A percentile compares a stretch with the other conserved stretches of the same genome.
phyloP scores from a whole-genome alignment of 306 rosid genomes.

The Biancaea sappan region DNA sequence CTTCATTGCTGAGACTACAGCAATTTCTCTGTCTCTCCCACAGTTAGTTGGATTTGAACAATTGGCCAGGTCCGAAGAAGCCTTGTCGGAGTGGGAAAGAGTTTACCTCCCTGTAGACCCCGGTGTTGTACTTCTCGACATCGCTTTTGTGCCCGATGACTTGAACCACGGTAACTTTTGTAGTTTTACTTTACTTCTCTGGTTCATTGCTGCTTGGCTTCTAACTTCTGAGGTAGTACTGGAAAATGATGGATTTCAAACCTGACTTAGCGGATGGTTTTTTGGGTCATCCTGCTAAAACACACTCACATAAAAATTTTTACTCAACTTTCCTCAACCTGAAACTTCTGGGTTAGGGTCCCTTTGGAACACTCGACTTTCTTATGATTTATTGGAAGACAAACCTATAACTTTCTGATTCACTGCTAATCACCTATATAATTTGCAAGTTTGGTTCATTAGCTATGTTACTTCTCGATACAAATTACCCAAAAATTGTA shows the following conservation, averaged over 20 bases:
- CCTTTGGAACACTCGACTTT: background rate
- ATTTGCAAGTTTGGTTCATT: background rate
- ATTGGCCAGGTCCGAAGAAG: constrained; percentile 63
- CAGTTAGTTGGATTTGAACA: constrained; percentile 33
- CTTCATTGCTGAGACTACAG: constrained; percentile 65
- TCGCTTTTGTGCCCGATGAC: constrained; percentile 92
- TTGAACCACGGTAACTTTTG: constrained; percentile 56
- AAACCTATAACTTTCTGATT: background rate
- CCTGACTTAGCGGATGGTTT: background rate
- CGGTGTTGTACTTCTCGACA: constrained; percentile 95
- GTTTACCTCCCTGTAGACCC: constrained; percentile 89
- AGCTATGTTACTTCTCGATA: background rate
- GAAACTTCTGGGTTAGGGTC: background rate
- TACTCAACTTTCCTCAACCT: background rate
- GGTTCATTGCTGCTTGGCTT: background rate
- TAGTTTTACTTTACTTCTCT: background rate
- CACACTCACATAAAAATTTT: no score
- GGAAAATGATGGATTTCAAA: background rate
- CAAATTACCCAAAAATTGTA: background rate
- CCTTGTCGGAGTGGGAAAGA: constrained; percentile 88
- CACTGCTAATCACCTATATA: background rate
- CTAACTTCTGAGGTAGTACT: constrained; percentile 24
- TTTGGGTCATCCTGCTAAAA: background rate
- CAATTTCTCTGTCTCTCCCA: constrained; percentile 57
- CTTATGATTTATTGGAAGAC: background rate